Conservation (phyloP, 257 asterid species). For the Gentiana macrophylla region DNA sequence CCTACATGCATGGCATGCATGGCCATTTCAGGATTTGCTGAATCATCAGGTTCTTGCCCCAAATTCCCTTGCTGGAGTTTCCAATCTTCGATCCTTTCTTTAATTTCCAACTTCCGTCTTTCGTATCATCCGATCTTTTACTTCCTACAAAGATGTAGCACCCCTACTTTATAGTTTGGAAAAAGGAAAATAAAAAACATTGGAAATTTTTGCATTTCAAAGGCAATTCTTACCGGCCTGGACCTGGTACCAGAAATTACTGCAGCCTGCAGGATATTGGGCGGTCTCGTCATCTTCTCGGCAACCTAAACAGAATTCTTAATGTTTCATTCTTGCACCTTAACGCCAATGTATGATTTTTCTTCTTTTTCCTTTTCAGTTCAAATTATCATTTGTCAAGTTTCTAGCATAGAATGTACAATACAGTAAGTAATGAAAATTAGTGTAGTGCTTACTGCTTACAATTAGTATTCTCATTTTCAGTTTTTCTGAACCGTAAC, state of each 20-base stretch:
- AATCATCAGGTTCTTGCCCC: conserved; percentile 57
- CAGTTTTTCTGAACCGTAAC: no score
- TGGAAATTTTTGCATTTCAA: background rate
- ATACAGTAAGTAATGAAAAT: no score
- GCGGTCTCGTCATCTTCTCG: conserved; percentile 54
- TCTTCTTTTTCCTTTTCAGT: no score
- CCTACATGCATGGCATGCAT: background rate
- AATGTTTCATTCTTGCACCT: no score
- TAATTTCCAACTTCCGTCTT: conserved; percentile 59
- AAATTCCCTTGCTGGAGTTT: conserved; percentile 76
- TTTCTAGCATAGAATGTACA: no score
- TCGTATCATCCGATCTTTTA: conserved; percentile 80
- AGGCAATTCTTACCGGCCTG: conserved; percentile 36
- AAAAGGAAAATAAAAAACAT: conserved; percentile 27
- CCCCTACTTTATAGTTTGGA: conserved; percentile 20
- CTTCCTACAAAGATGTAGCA: conserved; percentile 35
- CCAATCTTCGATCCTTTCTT: conserved; percentile 97
- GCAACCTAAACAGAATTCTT: no score
- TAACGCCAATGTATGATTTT: no score
- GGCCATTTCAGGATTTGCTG: conserved; percentile 63
- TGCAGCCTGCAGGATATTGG: conserved; percentile 81
- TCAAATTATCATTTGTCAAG: no score
- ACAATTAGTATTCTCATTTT: no score
- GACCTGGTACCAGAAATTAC: conserved; percentile 76
- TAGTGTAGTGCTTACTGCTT: no score